Evolutionary conservation across 768 basidiomycete genomes (phyloP), one percentile per base, ranked within the genome.

Genomic region (Kwoniella newhampshirensis): DNA sequence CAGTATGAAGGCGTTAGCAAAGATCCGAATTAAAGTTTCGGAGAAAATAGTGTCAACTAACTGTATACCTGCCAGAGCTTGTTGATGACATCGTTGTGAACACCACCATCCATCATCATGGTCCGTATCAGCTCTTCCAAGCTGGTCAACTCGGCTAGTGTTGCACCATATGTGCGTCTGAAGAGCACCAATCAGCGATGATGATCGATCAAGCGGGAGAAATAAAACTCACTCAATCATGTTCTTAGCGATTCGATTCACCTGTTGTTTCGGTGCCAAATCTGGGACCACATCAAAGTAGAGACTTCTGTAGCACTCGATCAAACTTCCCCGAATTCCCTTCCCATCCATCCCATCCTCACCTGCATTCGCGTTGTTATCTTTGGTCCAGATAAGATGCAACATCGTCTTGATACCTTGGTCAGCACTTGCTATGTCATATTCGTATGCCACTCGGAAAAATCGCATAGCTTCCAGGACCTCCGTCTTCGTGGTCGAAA

Each of bases 61-160:
- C 93, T 87, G 75, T 98, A 99, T 25, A 93, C 89, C 65, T 91
- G 87, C 96, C 96, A 99, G 1, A 99, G 82, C 79, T 91, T 94
- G 40, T 83, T 80, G 62, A 92, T 85, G 42, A 98, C 87, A 54
- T 96, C 92, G 3, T 80, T 75, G 66, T 91, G 87, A 18, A 99
- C 83, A 30, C 86, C 85, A 2, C 82, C 84, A 45, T 93, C 89
- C 7, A 87, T 86, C 88, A 94, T 93, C 87, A 99, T 88, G 27
- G 88, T 89, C 40, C 89, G 83, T 86, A 99, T 86, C 82, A 98
- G 87, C 77, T 97, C 92, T 71, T 99, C 96, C 50, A 98, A 78
- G 65, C 91, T 93, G 1, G 93, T 99, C 39, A 99, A 79, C 73
- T 98, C 93, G 1, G 96, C 96, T 25, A 99, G 81, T 0, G 91